These are phyloP conservation scores for Penicillium subrubescens DNA, from an alignment of 495 filamentous ascomycete species.

Conservation along the genomic window DNA sequence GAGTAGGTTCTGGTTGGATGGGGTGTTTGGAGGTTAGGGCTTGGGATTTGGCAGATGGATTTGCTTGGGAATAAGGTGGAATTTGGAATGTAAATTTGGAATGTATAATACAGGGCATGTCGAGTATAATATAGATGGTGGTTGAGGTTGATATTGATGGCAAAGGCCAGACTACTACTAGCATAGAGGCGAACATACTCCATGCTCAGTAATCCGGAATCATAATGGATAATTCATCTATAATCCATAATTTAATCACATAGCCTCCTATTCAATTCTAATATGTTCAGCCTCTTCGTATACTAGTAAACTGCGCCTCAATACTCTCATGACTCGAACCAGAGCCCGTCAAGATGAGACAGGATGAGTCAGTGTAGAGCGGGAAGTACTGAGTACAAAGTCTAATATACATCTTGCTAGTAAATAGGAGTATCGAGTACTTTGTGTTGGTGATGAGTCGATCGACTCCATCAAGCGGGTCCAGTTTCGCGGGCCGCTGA, in stretches of 20 bases:
- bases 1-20: not conserved
- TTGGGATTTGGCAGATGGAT: not conserved
- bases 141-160: not conserved
- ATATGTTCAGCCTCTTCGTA: not conserved
- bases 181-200: not conserved
- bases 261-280: too few species aligned
- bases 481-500: constrained; percentile 8
- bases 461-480: constrained; percentile 23
- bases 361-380: constrained; percentile 27
- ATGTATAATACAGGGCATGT: not conserved
- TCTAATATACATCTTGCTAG: not conserved
- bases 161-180: not conserved
- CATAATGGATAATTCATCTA: not conserved
- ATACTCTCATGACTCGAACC: not conserved
- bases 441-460: not conserved
- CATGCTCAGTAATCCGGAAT: not conserved
- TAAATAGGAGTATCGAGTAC: constrained; percentile 20
- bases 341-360: constrained; percentile 30
- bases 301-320: not conserved
- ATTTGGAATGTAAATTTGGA: too few species aligned
- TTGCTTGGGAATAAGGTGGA: too few species aligned
- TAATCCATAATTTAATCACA: not conserved
- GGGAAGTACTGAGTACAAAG: not conserved
- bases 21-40: not conserved
- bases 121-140: not conserved